Percentiles rank a stretch among this genome's conserved stretches.
Conservation (phyloP, 2,329 filamentous ascomycete species). For the Hymenoscyphus linearis region DNA sequence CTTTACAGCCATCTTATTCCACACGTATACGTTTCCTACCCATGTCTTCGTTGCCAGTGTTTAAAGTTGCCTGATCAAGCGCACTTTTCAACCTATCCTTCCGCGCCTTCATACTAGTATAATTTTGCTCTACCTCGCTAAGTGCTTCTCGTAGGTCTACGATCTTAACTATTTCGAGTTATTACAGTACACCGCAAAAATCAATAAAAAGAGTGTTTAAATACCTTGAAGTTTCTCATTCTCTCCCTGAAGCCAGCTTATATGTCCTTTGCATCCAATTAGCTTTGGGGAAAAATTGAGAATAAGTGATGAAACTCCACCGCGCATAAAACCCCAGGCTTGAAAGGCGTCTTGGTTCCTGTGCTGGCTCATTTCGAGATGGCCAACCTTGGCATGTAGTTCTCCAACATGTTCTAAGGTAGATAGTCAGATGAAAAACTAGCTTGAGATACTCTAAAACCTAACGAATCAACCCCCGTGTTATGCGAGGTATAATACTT, state of each 20-base stretch:
- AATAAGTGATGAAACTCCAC: neutral
- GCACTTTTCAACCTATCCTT: neutral
- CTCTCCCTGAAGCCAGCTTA: conserved; percentile 1
- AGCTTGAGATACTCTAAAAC: neutral
- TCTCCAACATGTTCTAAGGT: neutral
- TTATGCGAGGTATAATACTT: conserved; percentile 2
- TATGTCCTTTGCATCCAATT: conserved; percentile 1
- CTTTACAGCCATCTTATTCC: neutral
- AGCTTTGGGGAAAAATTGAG: neutral
- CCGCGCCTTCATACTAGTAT: neutral
- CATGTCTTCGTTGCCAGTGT: neutral
- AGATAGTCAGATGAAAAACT: neutral
- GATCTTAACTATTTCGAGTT: neutral
- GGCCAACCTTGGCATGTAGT: neutral
- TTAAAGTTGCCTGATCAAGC: neutral
- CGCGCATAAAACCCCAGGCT: neutral
- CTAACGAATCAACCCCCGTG: neutral
- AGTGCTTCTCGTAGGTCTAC: neutral
- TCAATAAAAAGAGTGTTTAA: neutral
- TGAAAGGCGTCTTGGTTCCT: neutral
- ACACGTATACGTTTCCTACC: neutral
- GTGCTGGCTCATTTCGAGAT: neutral
- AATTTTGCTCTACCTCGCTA: neutral
- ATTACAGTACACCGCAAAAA: neutral
- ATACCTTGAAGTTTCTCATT: neutral